Percentiles rank a stretch among this genome's conserved stretches.
Conservation (phyloP, 331 rosid species). For the Malus hybrid region DNA sequence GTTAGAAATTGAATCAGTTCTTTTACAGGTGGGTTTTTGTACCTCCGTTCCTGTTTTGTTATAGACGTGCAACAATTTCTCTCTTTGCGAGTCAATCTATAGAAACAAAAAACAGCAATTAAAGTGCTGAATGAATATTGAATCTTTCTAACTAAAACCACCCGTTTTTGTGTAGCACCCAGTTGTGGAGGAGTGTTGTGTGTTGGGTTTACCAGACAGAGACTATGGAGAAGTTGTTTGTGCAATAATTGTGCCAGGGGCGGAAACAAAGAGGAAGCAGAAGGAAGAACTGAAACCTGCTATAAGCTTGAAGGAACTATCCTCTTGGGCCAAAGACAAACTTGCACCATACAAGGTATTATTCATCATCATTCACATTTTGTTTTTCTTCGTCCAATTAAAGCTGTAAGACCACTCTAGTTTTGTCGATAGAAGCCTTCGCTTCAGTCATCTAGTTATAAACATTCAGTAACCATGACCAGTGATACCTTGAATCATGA, state of each 20-base stretch:
- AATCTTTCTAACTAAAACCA: slow-evolving; percentile 3
- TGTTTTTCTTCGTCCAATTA: neutral
- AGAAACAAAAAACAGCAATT: neutral
- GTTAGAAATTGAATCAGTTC: slow-evolving; percentile 77
- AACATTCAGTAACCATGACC: neutral
- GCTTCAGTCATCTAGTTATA: neutral
- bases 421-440: neutral
- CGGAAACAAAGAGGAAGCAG: slow-evolving; percentile 28
- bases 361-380: neutral
- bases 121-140: neutral
- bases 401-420: neutral
- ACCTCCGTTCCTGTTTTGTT: neutral
- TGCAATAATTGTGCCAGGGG: slow-evolving; percentile 61
- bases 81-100: neutral
- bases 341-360: slow-evolving; percentile 94
- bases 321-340: slow-evolving; percentile 72
- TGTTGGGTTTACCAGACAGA: slow-evolving; percentile 76
- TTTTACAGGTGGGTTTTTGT: slow-evolving; percentile 53
- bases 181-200: slow-evolving; percentile 68
- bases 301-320: slow-evolving; percentile 54
- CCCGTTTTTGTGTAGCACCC: slow-evolving; percentile 54
- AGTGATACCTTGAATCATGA: too few relatives aligned
- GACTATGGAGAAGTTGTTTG: slow-evolving; percentile 77
- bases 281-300: slow-evolving; percentile 49
- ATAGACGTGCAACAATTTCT: neutral